phyloP scores from a whole-genome alignment of 2,329 filamentous ascomycete species.

The Ophiostoma quercus region DNA sequence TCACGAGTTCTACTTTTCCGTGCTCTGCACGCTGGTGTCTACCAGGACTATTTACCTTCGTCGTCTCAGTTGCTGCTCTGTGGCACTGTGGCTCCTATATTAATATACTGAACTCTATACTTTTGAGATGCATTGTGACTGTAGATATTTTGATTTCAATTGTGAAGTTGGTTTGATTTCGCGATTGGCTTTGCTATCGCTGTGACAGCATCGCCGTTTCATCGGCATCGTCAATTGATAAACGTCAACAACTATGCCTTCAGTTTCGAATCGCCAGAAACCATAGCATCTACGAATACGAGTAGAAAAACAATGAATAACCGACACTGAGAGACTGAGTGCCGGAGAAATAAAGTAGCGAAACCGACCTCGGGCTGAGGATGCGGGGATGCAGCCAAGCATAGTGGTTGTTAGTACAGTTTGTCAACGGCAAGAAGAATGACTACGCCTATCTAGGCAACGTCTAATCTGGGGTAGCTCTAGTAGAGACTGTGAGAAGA shows the following conservation, averaged over 20 bases:
- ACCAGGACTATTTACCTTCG: slow-evolving; percentile 29
- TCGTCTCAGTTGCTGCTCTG: background rate
- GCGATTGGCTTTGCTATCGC: background rate
- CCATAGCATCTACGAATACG: background rate
- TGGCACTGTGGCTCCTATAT: background rate
- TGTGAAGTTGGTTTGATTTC: background rate
- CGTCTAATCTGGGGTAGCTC: background rate
- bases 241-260: background rate
- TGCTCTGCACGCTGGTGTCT: slow-evolving; percentile 26
- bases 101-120: background rate
- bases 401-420: background rate
- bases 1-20: background rate
- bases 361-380: background rate
- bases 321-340: background rate
- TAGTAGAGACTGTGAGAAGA: background rate
- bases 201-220: background rate
- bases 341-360: background rate
- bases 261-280: background rate
- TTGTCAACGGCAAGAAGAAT: background rate
- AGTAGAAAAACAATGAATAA: background rate
- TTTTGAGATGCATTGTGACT: background rate
- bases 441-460: background rate
- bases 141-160: background rate
- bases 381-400: background rate
- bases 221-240: background rate